phyloP scores from a whole-genome alignment of 2,329 filamentous ascomycete genomes.

The Zalaria sp. region DNA sequence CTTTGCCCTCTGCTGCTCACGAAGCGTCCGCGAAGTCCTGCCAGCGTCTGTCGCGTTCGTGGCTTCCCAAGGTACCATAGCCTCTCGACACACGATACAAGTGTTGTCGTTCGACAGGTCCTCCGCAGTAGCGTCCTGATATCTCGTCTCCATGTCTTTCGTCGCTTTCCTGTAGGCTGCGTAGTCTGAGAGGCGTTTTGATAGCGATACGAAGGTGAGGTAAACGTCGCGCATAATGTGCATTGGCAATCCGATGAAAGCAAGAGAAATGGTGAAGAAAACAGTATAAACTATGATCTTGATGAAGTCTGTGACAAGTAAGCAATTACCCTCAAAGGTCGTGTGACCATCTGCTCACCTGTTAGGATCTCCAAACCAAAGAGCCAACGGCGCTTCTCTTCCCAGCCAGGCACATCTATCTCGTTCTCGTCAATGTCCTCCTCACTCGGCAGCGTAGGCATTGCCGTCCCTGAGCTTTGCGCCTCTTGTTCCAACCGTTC shows the following conservation, averaged over 20 bases:
- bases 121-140: slow-evolving; percentile 78
- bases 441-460: slow-evolving; percentile 42
- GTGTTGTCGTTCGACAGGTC: slow-evolving; percentile 79
- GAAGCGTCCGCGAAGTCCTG: slow-evolving; percentile 24
- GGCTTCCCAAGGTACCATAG: slow-evolving; percentile 71
- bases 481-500: slow-evolving; percentile 16
- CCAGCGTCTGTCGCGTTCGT: slow-evolving; percentile 23
- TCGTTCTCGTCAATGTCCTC: slow-evolving; percentile 85
- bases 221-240: slow-evolving; percentile 95
- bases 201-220: slow-evolving; percentile 82
- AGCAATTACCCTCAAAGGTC: not conserved
- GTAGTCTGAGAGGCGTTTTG: slow-evolving; percentile 78
- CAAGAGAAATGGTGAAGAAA: slow-evolving; percentile 87
- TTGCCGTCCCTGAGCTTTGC: slow-evolving; percentile 18
- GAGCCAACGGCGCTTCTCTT: slow-evolving; percentile 85
- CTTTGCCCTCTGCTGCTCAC: slow-evolving; percentile 79
- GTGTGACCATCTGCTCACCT: slow-evolving; percentile 40
- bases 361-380: slow-evolving; percentile 64
- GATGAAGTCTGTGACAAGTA: slow-evolving; percentile 53
- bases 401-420: slow-evolving; percentile 90
- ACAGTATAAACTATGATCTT: slow-evolving; percentile 80
- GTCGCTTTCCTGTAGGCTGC: slow-evolving; percentile 83
- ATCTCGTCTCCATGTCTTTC: slow-evolving; percentile 79
- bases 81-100: slow-evolving; percentile 94
- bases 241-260: slow-evolving; percentile 89